phyloP scores from a whole-genome alignment of 495 filamentous ascomycete species.

The Penicillium roqueforti region DNA sequence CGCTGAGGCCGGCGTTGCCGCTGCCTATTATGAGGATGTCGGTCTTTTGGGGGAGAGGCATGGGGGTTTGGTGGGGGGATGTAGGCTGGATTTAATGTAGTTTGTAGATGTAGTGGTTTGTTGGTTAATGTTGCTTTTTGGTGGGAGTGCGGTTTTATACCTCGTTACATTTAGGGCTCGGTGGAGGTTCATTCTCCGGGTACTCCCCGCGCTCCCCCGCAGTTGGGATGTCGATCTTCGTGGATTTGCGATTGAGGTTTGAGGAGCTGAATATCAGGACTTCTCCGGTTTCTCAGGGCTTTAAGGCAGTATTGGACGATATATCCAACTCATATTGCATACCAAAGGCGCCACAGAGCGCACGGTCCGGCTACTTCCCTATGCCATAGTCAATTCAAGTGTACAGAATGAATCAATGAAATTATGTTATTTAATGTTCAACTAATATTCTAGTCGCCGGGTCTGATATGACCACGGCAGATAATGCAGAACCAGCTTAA shows the following conservation, averaged over 20 bases:
- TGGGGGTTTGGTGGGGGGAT: not conserved
- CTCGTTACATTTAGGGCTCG: not conserved
- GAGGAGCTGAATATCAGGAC: not conserved
- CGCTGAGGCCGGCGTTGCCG: constrained; percentile 57
- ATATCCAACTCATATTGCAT: too few species aligned
- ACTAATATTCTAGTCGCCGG: constrained; percentile 6
- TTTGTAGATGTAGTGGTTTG: not conserved
- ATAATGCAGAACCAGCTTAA: constrained; percentile 15
- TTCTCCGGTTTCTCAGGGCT: too few species aligned
- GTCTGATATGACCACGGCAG: not conserved
- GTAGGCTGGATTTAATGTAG: not conserved
- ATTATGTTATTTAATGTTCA: constrained; percentile 7
- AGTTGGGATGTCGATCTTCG: constrained; percentile 9
- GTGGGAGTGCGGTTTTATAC: not conserved
- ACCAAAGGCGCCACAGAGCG: too few species aligned
- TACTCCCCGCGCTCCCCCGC: constrained; percentile 13
- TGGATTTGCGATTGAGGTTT: not conserved
- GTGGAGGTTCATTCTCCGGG: constrained; percentile 7
- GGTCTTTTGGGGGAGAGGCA: not conserved
- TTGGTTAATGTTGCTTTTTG: not conserved
- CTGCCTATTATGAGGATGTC: constrained; percentile 54
- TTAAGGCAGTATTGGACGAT: too few species aligned
- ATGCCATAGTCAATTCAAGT: not conserved
- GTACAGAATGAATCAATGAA: not conserved
- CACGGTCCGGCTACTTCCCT: too few species aligned